A percentile compares a stretch with the other conserved stretches of the same genome.
Evolutionary conservation across 1,139 yeast species (phyloP).

Genomic region (Magnusiomyces suaveolens): DNA sequence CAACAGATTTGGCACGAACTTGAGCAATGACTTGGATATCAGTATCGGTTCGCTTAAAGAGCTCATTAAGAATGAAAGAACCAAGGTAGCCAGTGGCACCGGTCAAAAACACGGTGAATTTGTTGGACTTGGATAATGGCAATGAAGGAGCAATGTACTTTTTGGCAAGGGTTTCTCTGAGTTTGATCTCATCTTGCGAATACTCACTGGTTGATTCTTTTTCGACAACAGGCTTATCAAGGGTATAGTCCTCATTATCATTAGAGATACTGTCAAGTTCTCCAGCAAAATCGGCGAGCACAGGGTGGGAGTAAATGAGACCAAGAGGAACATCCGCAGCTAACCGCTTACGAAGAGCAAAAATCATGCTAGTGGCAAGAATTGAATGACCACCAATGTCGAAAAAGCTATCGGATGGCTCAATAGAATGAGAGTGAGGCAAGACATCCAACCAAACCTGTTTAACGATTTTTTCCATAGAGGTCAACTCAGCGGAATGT

Average conservation of each 20-base stretch:
- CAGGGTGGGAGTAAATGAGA: conserved; percentile 78
- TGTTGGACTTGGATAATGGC: conserved; percentile 30
- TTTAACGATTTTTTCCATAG: conserved; percentile 57
- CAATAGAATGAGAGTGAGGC: conserved; percentile 75
- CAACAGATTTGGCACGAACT: conserved; percentile 70
- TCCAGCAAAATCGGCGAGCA: conserved; percentile 65
- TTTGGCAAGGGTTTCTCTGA: conserved; percentile 39
- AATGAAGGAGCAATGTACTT: conserved; percentile 35
- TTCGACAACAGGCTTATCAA: conserved; percentile 28
- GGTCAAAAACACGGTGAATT: conserved; percentile 69
- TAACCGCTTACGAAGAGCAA: conserved; percentile 71
- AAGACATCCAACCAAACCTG: conserved; percentile 79
- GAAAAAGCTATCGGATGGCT: conserved; percentile 80
- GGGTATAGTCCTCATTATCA: conserved; percentile 34
- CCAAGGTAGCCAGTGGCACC: conserved; percentile 98
- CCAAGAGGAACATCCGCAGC: conserved; percentile 82
- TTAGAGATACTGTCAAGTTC: conserved; percentile 51
- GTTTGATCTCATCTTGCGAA: conserved; percentile 60
- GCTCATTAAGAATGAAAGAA: conserved; percentile 69
- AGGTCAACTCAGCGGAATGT: conserved; percentile 37
- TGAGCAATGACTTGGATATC: conserved; percentile 66
- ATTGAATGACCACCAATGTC: conserved; percentile 98
- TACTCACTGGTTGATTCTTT: conserved; percentile 41
- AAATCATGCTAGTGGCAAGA: conserved; percentile 93
- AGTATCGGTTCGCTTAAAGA: conserved; percentile 44